These are phyloP conservation scores for Styphnolobium japonicum DNA, from an alignment of 306 rosid species.

Conservation along the genomic window DNA sequence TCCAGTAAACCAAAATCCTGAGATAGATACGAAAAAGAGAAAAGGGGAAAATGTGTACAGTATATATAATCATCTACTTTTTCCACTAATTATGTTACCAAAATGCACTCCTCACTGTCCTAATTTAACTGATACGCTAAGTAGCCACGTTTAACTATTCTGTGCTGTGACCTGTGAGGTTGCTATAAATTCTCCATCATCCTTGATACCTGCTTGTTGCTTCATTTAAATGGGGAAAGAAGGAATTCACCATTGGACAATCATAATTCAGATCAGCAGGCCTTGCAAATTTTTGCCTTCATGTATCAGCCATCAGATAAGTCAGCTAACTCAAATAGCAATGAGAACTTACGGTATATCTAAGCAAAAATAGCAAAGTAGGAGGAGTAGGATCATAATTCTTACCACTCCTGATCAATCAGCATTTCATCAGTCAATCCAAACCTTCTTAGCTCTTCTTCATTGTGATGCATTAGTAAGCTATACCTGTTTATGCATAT, in stretches of 20 bases:
- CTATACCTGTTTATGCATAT: constrained; percentile 51
- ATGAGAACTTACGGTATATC: not conserved
- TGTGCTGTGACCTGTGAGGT: not conserved
- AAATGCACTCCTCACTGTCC: not conserved
- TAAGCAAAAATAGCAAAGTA: not conserved
- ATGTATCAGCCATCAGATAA: not conserved
- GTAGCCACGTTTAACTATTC: not conserved
- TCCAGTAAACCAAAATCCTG: too few species aligned
- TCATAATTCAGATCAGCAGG: constrained; percentile 88
- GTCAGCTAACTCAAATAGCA: not conserved
- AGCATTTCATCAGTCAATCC: constrained; percentile 86
- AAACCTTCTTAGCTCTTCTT: constrained; percentile 63
- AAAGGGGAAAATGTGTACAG: too few species aligned
- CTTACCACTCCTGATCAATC: constrained; percentile 79
- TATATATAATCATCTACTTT: not conserved
- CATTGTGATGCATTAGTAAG: constrained; percentile 59
- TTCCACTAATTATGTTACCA: not conserved
- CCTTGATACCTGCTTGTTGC: constrained; percentile 2
- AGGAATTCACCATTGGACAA: constrained; percentile 79
- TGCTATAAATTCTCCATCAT: not conserved
- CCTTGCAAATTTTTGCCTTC: constrained; percentile 72
- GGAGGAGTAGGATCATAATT: not conserved
- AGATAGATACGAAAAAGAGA: too few species aligned
- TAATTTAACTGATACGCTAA: not conserved
- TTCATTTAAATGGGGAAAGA: constrained; percentile 66